Base-by-base conservation (phyloP, 768 basidiomycete species). In the Omphalotus guepiniiformis region DNA sequence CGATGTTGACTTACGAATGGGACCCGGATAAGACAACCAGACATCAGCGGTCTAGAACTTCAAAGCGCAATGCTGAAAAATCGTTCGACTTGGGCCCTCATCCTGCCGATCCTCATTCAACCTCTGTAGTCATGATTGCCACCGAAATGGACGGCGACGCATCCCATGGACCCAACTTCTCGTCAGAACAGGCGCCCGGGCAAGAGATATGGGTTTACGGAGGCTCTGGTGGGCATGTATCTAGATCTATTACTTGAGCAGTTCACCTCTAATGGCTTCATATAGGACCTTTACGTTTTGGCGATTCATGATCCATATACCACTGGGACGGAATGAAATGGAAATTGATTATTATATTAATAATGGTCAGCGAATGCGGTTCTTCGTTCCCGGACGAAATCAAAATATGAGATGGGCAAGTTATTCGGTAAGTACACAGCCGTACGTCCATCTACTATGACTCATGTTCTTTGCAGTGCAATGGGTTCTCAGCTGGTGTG, bases 321-420 rank as follows among this genome's bases (percentile, higher is more conserved):
- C 91, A 0, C 64, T 97, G 2, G 73, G 75, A 1, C 65, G 70
- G 7, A 68, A 71, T 29, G 90, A 95, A 68, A 87, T 93, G 76
- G 68, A 72, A 40, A 74, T 98, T 42, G 73, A 67, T 47, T 99
- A 99, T 64, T 76, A 76, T 44, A 73, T 99, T 57, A 97, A 98
- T 62, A 69, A 78, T 8, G 87, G 93, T 2, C 80, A 85, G 41
- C 74, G 78, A 50, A 69, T 91, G 40, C 75, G 79, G 28, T 99
- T 99, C 63, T 82, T 78, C 61, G 84, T 98, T 12, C 94, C 96
- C 0, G 91, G 81, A 1, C 62, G 74, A 9, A 67, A 72, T 18
- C 84, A 93, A 63, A 92, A 96, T 58, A 84, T 98, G 82, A 78
- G 90, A 51, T 91, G 88, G 85, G 92, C 93, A 13, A 77, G 88